Evolutionary conservation across 345 rosid species (phyloP).

Genomic region (Theobroma cacao): DNA sequence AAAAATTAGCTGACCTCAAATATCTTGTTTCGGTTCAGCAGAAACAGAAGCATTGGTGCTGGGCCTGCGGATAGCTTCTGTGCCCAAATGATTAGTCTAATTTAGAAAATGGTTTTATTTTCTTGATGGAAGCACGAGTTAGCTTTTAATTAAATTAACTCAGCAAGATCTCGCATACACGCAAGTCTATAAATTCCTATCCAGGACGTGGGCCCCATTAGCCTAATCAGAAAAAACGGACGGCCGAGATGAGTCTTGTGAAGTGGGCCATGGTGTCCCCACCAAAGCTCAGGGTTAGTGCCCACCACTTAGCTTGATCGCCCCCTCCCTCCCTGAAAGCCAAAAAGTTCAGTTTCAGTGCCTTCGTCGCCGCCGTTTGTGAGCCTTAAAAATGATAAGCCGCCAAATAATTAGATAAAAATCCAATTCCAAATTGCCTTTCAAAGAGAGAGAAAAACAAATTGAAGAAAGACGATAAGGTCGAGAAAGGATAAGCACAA

Average conservation of each 20-base stretch:
- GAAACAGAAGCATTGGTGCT: not conserved
- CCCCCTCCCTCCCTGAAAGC: not conserved
- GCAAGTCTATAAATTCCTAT: not conserved
- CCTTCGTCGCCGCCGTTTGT: not conserved
- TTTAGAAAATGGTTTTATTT: not conserved
- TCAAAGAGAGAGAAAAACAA: not conserved
- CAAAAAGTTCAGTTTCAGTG: not conserved
- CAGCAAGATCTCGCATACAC: not conserved
- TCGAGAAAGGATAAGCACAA: conserved; percentile 33
- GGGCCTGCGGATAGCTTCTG: not conserved
- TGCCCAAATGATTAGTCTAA: not conserved
- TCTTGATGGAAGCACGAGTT: not conserved
- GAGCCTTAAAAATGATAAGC: not conserved
- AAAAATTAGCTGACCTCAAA: not conserved
- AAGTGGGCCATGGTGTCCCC: not conserved
- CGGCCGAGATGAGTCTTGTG: not conserved
- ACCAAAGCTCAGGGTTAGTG: not conserved
- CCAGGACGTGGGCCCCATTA: conserved; percentile 4
- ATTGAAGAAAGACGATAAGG: conserved; percentile 31
- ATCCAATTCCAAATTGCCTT: not conserved
- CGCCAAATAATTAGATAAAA: not conserved
- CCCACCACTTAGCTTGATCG: conserved; percentile 1
- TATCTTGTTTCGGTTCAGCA: not conserved
- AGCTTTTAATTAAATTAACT: not conserved
- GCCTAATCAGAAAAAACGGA: not conserved